Evolutionary conservation across 1,139 yeast species (phyloP), one percentile per base, ranked within the genome.

Genomic region (Suhomyces chickasaworum): DNA sequence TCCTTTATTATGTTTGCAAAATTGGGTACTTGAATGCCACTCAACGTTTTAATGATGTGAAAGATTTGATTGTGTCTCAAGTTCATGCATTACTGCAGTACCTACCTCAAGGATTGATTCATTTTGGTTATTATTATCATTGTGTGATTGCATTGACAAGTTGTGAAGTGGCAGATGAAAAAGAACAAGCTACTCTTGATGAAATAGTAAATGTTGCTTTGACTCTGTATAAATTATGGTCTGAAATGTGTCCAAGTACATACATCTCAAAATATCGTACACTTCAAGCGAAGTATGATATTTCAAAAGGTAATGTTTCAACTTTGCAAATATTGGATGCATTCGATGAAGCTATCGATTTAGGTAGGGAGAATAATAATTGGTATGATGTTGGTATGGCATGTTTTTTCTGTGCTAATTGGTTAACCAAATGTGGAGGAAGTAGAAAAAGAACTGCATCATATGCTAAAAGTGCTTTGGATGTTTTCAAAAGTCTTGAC

Each of bases 311-410:
- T 2, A 44, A 8, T 4, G 23, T 37, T 0, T 46, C 74, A 7
- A 66, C 69, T 18, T 59, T 80, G 32, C 69, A 64, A 20, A 63
- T 71, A 2, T 57, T 80, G 13, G 83, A 79, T 48, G 53, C 64
- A 13, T 80, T 73, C 56, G 81, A 78, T 49, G 75, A 68, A 33
- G 77, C 83, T 0, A 66, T 78, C 17, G 75, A 70, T 18, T 45
- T 51, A 3, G 76, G 80, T 1, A 57, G 61, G 13, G 54, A 55
- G 13, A 52, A 59, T 30, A 66, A 67, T 3, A 58, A 65, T 25
- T 60, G 66, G 55, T 64, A 68, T 32, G 81, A 77, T 44, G 69
- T 69, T 4, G 81, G 78, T 1, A 58, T 73, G 53, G 69, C 69
- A 4, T 65, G 71, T 49, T 73, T 73, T 41, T 61, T 74, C 17